Evolutionary conservation across 176 grass and related monocot genomes (phyloP), one percentile per base, ranked within the genome.

Genomic region (Oryza glaberrima): DNA sequence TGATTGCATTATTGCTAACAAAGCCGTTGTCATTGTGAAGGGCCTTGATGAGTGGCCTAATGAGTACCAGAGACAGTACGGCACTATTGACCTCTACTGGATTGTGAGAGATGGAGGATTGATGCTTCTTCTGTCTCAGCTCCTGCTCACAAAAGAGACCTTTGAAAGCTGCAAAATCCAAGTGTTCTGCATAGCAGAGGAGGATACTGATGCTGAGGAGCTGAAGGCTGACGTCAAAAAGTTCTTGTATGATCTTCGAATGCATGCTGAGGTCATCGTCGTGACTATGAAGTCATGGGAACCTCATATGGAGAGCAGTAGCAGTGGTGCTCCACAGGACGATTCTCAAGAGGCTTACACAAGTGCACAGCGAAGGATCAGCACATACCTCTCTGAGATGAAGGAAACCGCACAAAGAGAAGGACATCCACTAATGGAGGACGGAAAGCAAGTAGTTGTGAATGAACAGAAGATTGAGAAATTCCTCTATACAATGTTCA

Each of bases 1-100:
- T 68, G 93, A 98, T 65, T 98, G 96, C 89, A 98, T 98, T 75
- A 95, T 95, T 71, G 96, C 96, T 85, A 98, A 98, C 83, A 98
- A 98, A 80, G 96, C 93, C 11, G 96, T 98, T 46, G 96, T 98
- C 22, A 96, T 96, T 78, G 91, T 99, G 48, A 99, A 99, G 78
- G 96, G 96, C 17, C 93, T 99, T 38, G 96, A 99, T 85, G 96
- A 99, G 86, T 96, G 96, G 96, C 96, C 96, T 56, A 94, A 94
- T 73, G 93, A 96, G 73, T 99, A 94, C 68, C 96, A 99, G 72
- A 85, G 86, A 76, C 93, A 99, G 78, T 94, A 94, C 26, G 96
- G 96, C 19, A 99, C 96, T 45, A 99, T 96, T 85, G 96, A 99
- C 72, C 88, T 99, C 36, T 99, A 99, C 52, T 99, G 93, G 96